A percentile compares a stretch with the other conserved stretches of the same genome.
Conservation (phyloP, 2,329 filamentous ascomycete species). For the Venturia carpophila region DNA sequence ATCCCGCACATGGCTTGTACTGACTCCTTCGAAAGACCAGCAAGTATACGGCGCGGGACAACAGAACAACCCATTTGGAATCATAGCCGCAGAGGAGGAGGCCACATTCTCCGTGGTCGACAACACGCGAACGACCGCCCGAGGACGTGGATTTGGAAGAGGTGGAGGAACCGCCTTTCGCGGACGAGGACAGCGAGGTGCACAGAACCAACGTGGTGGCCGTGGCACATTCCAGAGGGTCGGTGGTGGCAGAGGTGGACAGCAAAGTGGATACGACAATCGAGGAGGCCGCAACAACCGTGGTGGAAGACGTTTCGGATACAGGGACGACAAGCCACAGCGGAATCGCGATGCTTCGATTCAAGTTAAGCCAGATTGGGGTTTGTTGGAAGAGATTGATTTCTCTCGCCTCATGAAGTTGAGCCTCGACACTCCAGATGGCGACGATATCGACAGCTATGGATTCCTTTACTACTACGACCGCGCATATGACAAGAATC, state of each 20-base stretch:
- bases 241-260: conserved; percentile 55
- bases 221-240: conserved; percentile 67
- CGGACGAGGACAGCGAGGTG: conserved; percentile 66
- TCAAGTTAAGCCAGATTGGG: conserved; percentile 93
- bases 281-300: conserved; percentile 60
- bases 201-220: conserved; percentile 62
- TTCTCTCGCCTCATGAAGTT: conserved; percentile 92
- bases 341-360: conserved; percentile 94
- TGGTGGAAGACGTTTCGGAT: conserved; percentile 83
- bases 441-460: conserved; percentile 90
- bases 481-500: conserved; percentile 85
- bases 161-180: conserved; percentile 87
- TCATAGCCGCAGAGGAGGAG: conserved; percentile 90
- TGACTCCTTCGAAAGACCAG: conserved; percentile 55
- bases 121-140: conserved; percentile 78
- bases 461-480: conserved; percentile 99
- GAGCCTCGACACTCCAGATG: conserved; percentile 88
- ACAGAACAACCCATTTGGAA: conserved; percentile 69
- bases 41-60: conserved; percentile 92
- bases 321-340: conserved; percentile 98
- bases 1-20: background rate
- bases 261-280: conserved; percentile 59
- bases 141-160: conserved; percentile 72
- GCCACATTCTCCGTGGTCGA: conserved; percentile 97
- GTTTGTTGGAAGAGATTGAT: conserved; percentile 94